Percentiles rank a stretch among this genome's conserved stretches.
These are phyloP conservation scores for Posidonia australis DNA, from an alignment of 106 monocot species.

Conservation along the genomic window DNA sequence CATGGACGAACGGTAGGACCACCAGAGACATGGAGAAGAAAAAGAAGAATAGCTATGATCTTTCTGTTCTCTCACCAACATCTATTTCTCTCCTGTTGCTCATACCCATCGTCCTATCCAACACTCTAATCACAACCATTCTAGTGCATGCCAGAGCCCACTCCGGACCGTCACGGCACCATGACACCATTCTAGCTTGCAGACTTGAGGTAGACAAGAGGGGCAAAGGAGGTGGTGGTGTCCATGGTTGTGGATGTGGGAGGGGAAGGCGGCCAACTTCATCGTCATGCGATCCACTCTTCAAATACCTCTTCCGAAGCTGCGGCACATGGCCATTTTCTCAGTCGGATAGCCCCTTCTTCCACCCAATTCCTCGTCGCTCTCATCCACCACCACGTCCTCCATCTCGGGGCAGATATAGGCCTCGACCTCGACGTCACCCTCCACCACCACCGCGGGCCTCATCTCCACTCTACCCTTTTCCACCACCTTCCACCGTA, in stretches of 20 bases:
- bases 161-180: too few relatives aligned
- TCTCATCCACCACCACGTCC: neutral
- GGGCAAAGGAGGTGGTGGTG: too few relatives aligned
- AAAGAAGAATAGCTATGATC: neutral
- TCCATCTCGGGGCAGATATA: neutral
- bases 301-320: neutral
- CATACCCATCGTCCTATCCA: neutral
- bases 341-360: neutral
- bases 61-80: neutral
- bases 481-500: neutral
- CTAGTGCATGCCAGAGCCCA: neutral
- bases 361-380: neutral
- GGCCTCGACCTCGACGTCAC: neutral
- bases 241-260: neutral
- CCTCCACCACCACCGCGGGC: neutral
- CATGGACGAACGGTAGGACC: neutral
- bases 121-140: neutral
- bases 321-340: slow-evolving; percentile 1
- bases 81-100: neutral
- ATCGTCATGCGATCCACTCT: neutral
- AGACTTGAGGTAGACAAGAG: too few relatives aligned
- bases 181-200: too few relatives aligned
- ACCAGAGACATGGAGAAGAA: neutral
- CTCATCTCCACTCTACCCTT: neutral
- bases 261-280: neutral